Evolutionary conservation across 768 basidiomycete genomes (phyloP), one percentile per base, ranked within the genome.

Genomic region (Auriscalpium vulgare): DNA sequence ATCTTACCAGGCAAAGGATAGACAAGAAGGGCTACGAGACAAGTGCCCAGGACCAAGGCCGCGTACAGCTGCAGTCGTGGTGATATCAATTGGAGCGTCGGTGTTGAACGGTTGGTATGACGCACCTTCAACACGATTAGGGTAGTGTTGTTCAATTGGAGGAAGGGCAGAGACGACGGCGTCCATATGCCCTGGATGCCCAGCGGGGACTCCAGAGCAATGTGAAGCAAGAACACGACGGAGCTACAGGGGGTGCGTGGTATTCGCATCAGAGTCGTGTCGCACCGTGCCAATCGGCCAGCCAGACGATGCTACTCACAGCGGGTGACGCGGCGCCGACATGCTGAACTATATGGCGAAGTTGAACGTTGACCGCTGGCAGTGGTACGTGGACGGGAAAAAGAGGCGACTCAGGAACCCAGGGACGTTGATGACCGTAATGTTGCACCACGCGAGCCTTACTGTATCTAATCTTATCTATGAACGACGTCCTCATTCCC

Each of bases 141-240:
- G 0, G 88, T 81, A 6, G 91, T 92, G 73, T 93, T 93, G 63
- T 85, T 91, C 62, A 91, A 75, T 66, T 90, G 81, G 54, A 91
- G 61, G 67, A 93, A 91, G 0, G 91, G 91, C 17, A 92, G 68
- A 14, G 68, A 73, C 16, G 69, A 63, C 1, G 88, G 83, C 0
- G 82, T 75, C 72, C 80, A 81, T 16, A 91, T 69, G 7, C 89
- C 88, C 67, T 91, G 89, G 36, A 93, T 69, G 3, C 84, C 88
- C 19, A 93, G 66, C 0, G 91, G 91, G 6, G 81, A 77, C 67
- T 93, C 91, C 55, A 91, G 73, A 6, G 85, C 87, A 62, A 90
- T 80, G 63, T 93, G 91, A 34, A 92, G 70, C 40, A 93, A 74
- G 70, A 92, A 93, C 2, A 91, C 76, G 17, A 72, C 69, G 4